Evolutionary conservation across 2,329 filamentous ascomycete genomes (phyloP), one percentile per base, ranked within the genome.

Genomic region (Hymenoscyphus infarciens): DNA sequence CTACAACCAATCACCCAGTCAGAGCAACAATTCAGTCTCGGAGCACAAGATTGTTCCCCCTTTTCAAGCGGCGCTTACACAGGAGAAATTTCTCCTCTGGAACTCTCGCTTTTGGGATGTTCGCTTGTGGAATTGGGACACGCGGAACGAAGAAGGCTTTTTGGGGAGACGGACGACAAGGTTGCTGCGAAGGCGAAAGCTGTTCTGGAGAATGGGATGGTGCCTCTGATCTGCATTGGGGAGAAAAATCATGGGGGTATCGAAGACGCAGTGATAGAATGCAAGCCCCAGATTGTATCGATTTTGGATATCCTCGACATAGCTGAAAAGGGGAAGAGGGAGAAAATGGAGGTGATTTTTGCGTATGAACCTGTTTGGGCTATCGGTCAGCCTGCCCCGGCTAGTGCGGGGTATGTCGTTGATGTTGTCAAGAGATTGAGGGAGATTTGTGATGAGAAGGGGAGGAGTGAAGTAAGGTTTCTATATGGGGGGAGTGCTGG

Each of bases 351-450:
- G 56, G 82, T 95, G 5, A 83, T 94, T 6, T 81, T 96, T 62
- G 91, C 91, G 0, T 96, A 96, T 72, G 91, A 96, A 78, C 91
- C 91, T 7, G 90, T 95, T 1, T 96, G 91, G 91, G 91, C 91
- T 0, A 96, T 95, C 75, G 91, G 91, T 0, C 87, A 90, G 10
- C 79, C 82, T 1, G 79, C 87, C 70, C 91, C 91, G 2, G 91
- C 91, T 0, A 82, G 82, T 7, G 83, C 87, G 19, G 86, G 87
- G 65, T 88, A 96, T 72, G 89, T 96, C 0, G 82, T 88, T 3
- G 82, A 80, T 42, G 90, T 95, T 29, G 64, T 64, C 29, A 70
- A 66, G 56, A 64, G 61, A 25, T 62, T 73, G 62, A 67, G 71
- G 45, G 61, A 53, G 1, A 87, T 89, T 16, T 81, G 82, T 69